A percentile compares a stretch with the other conserved stretches of the same genome.
Conservation (phyloP, 2,329 filamentous ascomycete species). For the Beauveria varroae region DNA sequence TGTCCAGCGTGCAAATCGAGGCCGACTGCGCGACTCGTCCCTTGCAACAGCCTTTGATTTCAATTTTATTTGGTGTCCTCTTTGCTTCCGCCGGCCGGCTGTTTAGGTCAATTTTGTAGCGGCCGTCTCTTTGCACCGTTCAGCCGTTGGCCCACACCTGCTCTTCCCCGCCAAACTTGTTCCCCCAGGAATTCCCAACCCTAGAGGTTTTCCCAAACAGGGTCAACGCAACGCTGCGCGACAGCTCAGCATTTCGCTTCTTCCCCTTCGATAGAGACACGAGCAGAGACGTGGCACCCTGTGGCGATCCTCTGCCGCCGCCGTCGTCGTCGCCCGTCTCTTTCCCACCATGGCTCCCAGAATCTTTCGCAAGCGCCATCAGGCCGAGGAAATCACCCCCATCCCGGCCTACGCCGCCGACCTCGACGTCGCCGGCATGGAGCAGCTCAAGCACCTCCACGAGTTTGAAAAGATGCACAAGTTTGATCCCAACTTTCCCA, state of each 20-base stretch:
- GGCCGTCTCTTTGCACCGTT: background rate
- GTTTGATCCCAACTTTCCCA: slow-evolving; percentile 58
- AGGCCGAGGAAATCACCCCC: slow-evolving; percentile 38
- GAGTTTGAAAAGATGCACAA: slow-evolving; percentile 54
- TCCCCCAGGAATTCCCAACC: background rate
- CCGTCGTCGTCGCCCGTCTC: background rate
- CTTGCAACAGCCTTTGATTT: too few species aligned
- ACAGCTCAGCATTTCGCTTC: background rate
- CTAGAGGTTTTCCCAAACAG: background rate
- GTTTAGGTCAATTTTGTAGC: background rate
- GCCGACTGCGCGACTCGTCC: too few species aligned
- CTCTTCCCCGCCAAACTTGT: background rate
- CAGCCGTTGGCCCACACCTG: background rate
- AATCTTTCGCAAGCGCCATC: slow-evolving; percentile 38
- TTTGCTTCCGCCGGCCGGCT: background rate
- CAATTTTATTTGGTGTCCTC: background rate
- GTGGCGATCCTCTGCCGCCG: background rate
- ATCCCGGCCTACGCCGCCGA: slow-evolving; percentile 31
- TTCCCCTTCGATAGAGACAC: too few species aligned
- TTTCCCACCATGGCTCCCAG: slow-evolving; percentile 19
- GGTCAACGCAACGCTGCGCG: background rate
- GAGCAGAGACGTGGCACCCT: background rate
- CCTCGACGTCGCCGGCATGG: slow-evolving; percentile 32
- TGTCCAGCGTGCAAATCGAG: background rate
- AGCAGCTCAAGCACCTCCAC: slow-evolving; percentile 40